These are phyloP conservation scores for Boechera divaricarpa DNA, from an alignment of 345 rosid genomes.

Conservation along the genomic window DNA sequence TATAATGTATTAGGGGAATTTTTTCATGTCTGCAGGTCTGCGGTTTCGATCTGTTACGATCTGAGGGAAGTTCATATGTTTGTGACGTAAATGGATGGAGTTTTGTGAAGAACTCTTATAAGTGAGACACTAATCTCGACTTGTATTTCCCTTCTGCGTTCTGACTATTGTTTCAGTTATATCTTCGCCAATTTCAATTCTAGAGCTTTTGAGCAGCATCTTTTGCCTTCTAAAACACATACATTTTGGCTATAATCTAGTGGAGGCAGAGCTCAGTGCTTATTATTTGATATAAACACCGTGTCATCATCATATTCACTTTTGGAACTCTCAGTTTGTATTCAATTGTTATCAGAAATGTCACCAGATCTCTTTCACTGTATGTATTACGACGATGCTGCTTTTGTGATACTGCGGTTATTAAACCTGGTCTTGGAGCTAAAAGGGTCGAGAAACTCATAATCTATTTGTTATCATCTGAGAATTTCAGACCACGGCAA, in stretches of 20 bases:
- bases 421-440: conserved; percentile 81
- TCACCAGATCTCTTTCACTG: conserved; percentile 31
- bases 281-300: background rate
- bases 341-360: conserved; percentile 20
- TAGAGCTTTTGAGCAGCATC: conserved; percentile 9
- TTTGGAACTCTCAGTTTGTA: conserved; percentile 10
- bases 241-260: conserved; percentile 23
- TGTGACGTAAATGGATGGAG: conserved; percentile 99
- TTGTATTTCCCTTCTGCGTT: conserved; percentile 15
- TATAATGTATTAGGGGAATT: conserved; percentile 3
- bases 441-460: conserved; percentile 74
- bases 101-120: conserved; percentile 98
- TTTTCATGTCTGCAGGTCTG: conserved; percentile 69
- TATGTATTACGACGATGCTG: conserved; percentile 98
- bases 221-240: background rate
- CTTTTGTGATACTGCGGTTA: conserved; percentile 72
- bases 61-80: conserved; percentile 94
- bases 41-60: conserved; percentile 98
- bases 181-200: background rate
- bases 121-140: conserved; percentile 58
- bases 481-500: conserved; percentile 77
- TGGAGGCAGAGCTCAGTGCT: conserved; percentile 10
- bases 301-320: background rate
- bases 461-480: conserved; percentile 60
- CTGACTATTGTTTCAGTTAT: background rate